Base-by-base conservation (phyloP, 31 red algal species). In the Asparagopsis taxiformis region DNA sequence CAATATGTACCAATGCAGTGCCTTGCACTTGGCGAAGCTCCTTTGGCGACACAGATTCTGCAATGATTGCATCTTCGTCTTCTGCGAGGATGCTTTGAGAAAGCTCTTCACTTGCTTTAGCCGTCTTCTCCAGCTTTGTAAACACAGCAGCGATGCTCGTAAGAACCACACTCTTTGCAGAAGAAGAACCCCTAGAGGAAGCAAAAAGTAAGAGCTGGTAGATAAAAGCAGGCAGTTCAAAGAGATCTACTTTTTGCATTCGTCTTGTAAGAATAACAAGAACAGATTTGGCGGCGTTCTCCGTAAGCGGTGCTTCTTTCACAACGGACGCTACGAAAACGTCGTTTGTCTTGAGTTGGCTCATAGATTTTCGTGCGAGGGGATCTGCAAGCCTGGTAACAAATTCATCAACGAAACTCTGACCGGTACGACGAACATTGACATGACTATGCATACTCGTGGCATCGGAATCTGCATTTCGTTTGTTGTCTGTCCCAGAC, bases 341-440 rank as follows among this genome's bases (percentile, higher is more conserved):
- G 51, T 79, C 64, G 52, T 72, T 72, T 0, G 65, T 62, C 11
- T 55, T 50, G 34, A 55, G 19, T 22, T 79, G 64, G n/a, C 21
- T 72, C 26, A 39, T 16, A 3, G 39, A 10, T 19, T 13, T 55
- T 20, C 24, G 36, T 0, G n/a, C 25, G 1, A 31, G 31, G 30
- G 20, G 22, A 35, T 62, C 84, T 9, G 64, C 56, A 31, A 88
- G 74, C 28, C 62, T 70, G 26, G 64, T 72, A 20, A 88, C 53
- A 36, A 88, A 88, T 20, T 88, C 73, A 36, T 88, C 84, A 58
- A 88, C 84, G 65, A 88, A 88, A 34, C 62, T 72, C 54, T 88
- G 72, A 3, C 84, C 84, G 1, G 84, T 79, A 4, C 84, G 70
- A 13, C 71, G 46, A 16, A 76, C 81, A 72, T 44, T 31, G 20